Percentiles rank a stretch among this genome's conserved stretches.
Evolutionary conservation across 108 stramenopile species (phyloP).

Genomic region (Schizochytrium sp.): DNA sequence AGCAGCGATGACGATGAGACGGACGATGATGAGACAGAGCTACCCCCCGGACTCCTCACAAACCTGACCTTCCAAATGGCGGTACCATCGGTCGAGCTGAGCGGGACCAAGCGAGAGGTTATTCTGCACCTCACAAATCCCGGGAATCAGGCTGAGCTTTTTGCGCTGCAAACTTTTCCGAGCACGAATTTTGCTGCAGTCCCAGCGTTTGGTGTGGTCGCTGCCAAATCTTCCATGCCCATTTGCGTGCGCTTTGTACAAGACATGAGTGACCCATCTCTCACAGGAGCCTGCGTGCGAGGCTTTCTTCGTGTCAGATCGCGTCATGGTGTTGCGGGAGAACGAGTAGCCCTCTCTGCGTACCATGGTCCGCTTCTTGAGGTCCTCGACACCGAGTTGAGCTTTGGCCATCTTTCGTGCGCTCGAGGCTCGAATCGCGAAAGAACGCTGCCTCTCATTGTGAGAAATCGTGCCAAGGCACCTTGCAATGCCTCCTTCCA

Average conservation of each 20-base stretch:
- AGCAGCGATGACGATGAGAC: neutral
- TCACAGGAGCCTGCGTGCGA: neutral
- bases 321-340: neutral
- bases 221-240: neutral
- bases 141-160: neutral
- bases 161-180: neutral
- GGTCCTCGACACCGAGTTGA: neutral
- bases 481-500: neutral
- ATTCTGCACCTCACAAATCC: neutral
- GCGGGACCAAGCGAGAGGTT: neutral
- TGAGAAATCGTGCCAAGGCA: neutral
- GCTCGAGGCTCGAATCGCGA: neutral
- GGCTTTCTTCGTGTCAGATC: neutral
- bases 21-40: neutral
- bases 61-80: neutral
- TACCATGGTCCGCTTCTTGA: neutral
- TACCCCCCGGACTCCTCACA: neutral
- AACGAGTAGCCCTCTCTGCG: neutral
- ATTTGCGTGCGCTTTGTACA: neutral
- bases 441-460: neutral
- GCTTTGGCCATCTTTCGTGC: neutral
- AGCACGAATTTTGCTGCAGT: neutral
- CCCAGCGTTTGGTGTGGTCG: neutral
- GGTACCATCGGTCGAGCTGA: neutral
- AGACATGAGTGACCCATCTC: neutral